These are phyloP conservation scores for Inga leiocalycina DNA, from an alignment of 306 rosid species.

Conservation along the genomic window DNA sequence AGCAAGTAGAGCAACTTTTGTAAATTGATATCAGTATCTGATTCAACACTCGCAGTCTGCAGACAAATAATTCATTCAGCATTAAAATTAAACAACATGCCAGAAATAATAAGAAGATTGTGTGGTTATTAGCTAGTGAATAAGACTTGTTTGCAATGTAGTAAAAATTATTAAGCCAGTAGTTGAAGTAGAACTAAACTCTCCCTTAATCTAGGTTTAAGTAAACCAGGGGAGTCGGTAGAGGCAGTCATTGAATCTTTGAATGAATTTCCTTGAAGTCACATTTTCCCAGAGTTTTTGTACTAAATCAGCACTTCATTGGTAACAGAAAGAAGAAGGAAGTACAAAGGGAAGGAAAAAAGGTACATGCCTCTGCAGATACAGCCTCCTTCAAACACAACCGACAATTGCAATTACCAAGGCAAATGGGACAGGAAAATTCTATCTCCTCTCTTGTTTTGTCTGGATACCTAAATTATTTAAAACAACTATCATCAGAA, in stretches of 20 bases:
- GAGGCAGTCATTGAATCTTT: neutral
- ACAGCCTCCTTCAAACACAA: slow-evolving; percentile 58
- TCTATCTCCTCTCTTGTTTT: slow-evolving; percentile 55
- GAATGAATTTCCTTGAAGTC: neutral
- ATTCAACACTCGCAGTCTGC: slow-evolving; percentile 51
- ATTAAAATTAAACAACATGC: neutral
- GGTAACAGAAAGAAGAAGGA: slow-evolving; percentile 19
- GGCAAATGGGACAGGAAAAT: slow-evolving; percentile 59
- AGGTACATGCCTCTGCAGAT: slow-evolving; percentile 43
- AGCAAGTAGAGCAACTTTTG: slow-evolving; percentile 60
- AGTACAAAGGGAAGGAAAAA: slow-evolving; percentile 22
- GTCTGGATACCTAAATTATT: slow-evolving; percentile 56
- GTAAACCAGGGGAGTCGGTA: neutral
- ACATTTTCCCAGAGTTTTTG: neutral
- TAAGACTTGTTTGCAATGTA: neutral
- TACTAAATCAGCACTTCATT: slow-evolving; percentile 8
- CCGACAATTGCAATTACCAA: slow-evolving; percentile 64
- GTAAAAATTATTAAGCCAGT: neutral
- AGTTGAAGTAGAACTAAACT: neutral
- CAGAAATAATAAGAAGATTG: neutral
- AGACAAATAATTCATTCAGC: slow-evolving; percentile 27
- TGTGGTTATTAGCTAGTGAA: neutral
- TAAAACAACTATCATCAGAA: slow-evolving; percentile 20
- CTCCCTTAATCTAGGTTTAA: neutral
- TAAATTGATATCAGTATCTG: slow-evolving; percentile 46